A percentile compares a stretch with the other conserved stretches of the same genome.
Evolutionary conservation across 257 asterid species (phyloP).

Genomic region (Thymus mandschuricus): DNA sequence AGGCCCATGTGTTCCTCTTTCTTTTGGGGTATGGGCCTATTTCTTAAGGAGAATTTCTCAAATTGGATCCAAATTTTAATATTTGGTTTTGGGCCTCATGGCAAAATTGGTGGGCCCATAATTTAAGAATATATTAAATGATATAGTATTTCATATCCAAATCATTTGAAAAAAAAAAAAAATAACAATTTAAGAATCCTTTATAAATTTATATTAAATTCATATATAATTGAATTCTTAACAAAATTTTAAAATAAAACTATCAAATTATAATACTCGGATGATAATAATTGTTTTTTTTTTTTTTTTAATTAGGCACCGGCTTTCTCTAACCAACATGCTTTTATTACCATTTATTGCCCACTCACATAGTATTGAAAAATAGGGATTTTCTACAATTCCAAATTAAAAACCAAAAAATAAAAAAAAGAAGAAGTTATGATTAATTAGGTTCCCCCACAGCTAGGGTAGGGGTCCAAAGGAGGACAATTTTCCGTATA

Average conservation of each 20-base stretch:
- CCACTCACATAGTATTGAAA: neutral
- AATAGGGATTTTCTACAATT: neutral
- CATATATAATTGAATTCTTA: too few species aligned
- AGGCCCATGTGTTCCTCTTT: too few species aligned
- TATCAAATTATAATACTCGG: neutral
- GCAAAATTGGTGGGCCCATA: neutral
- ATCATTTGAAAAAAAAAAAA: too few species aligned
- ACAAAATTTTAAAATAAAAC: neutral
- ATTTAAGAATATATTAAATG: too few species aligned
- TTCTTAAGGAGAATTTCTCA: neutral
- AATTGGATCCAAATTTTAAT: too few species aligned
- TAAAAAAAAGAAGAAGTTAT: neutral
- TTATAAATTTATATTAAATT: too few species aligned
- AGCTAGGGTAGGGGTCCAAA: slow-evolving; percentile 23
- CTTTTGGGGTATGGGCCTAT: neutral
- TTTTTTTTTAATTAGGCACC: neutral
- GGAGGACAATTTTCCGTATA: slow-evolving; percentile 45
- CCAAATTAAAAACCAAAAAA: neutral
- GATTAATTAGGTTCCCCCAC: slow-evolving; percentile 26
- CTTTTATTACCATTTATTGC: neutral
- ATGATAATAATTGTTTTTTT: neutral
- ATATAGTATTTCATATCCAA: neutral
- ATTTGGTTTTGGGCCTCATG: too few species aligned
- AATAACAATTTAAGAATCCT: too few species aligned
- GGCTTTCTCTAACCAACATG: neutral